Conservation (phyloP, 352 stramenopile species). For the Phytopythium helicoides region DNA sequence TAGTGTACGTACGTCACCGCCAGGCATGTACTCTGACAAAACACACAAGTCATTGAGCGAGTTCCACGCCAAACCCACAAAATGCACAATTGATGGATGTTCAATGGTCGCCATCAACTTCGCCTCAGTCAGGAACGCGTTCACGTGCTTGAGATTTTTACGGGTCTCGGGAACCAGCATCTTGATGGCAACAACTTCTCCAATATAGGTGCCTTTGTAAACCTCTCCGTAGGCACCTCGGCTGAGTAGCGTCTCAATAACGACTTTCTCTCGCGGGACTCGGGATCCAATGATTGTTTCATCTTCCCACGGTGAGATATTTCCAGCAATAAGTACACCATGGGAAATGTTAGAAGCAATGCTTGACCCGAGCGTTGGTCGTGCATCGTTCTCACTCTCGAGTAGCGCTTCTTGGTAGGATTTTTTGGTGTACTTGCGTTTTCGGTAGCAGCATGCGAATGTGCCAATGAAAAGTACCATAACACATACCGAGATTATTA, state of each 20-base stretch:
- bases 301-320: conserved; percentile 32
- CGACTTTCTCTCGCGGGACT: conserved; percentile 21
- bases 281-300: conserved; percentile 23
- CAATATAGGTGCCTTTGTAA: conserved; percentile 24
- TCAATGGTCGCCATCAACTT: conserved; percentile 34
- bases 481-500: conserved; percentile 17
- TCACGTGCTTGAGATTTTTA: conserved; percentile 26
- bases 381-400: conserved; percentile 7
- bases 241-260: conserved; percentile 21
- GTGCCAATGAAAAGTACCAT: conserved; percentile 9
- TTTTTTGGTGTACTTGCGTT: conserved; percentile 4
- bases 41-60: conserved; percentile 24
- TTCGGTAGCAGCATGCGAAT: conserved; percentile 10
- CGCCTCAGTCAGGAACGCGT: conserved; percentile 25
- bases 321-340: conserved; percentile 3
- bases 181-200: conserved; percentile 23
- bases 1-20: conserved; percentile 10
- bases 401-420: conserved; percentile 18
- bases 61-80: conserved; percentile 49
- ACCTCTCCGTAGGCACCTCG: conserved; percentile 28
- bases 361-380: background rate
- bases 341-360: no score
- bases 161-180: conserved; percentile 32
- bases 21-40: conserved; percentile 36
- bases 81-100: conserved; percentile 36